These are phyloP conservation scores for Picea abies DNA, from an alignment of 83 land plant species.

Conservation along the genomic window DNA sequence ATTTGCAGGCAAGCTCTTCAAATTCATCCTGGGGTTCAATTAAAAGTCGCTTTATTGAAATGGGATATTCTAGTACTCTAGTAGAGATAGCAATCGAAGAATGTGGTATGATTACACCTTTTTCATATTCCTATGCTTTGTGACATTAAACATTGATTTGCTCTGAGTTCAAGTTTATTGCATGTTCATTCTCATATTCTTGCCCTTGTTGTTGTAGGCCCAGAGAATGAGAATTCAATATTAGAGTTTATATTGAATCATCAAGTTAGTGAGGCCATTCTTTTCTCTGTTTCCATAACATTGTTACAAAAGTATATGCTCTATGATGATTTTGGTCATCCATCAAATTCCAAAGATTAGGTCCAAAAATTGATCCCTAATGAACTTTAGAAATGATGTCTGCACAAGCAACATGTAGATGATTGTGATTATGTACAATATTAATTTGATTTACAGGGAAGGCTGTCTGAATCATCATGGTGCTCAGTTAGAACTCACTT, in stretches of 20 bases:
- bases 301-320: neutral
- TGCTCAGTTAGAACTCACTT: conserved; percentile 8
- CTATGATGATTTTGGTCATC: conserved; percentile 8
- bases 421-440: neutral
- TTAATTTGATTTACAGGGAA: neutral
- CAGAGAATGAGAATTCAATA: conserved; percentile 8
- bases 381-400: neutral
- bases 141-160: neutral
- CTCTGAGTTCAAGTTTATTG: neutral
- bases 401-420: neutral
- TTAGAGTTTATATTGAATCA: conserved; percentile 1
- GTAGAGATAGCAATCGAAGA: neutral
- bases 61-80: neutral
- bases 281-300: neutral
- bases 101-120: neutral
- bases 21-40: neutral
- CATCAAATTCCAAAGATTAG: neutral
- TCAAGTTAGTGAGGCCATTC: neutral
- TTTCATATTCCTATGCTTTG: neutral
- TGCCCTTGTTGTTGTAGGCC: neutral
- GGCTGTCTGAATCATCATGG: neutral
- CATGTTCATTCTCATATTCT: neutral
- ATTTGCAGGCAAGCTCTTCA: conserved; percentile 7
- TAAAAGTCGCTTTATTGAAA: conserved; percentile 5
- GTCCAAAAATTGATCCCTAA: neutral